A percentile compares a stretch with the other conserved stretches of the same genome.
phyloP scores from a whole-genome alignment of 345 rosid species.

The Moricandia moricandioides region DNA sequence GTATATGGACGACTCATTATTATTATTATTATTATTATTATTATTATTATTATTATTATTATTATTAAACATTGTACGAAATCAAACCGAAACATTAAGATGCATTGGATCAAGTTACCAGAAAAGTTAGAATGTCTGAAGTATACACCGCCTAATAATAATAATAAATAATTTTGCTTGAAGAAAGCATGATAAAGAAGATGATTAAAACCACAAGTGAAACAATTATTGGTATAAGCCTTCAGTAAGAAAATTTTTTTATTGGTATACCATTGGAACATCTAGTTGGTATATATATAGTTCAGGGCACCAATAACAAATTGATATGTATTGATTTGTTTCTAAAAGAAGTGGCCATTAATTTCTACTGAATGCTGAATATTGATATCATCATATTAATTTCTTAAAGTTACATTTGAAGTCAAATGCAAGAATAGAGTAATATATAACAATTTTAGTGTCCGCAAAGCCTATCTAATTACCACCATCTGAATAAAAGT shows the following conservation, averaged over 20 bases:
- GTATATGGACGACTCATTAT: no score
- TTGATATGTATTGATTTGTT: not conserved
- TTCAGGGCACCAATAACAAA: not conserved
- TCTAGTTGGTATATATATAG: not conserved
- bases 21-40: no score
- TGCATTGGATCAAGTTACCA: not conserved
- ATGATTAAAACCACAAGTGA: conserved; percentile 8
- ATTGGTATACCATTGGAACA: not conserved
- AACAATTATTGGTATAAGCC: conserved; percentile 6
- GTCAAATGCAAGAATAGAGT: not conserved
- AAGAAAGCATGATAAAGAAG: conserved; percentile 18
- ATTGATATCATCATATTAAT: not conserved
- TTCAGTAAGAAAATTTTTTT: not conserved
- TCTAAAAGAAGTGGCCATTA: not conserved
- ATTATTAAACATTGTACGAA: no score
- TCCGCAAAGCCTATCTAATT: not conserved
- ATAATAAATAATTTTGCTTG: not conserved
- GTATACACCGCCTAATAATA: not conserved
- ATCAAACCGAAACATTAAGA: no score
- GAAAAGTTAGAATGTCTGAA: not conserved
- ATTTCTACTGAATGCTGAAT: not conserved
- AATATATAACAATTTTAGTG: not conserved
- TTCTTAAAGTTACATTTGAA: not conserved
- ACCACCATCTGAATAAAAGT: not conserved
- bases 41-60: no score